These are phyloP conservation scores for Geotrichum australiense DNA, from an alignment of 1,139 yeast genomes.

Conservation along the genomic window DNA sequence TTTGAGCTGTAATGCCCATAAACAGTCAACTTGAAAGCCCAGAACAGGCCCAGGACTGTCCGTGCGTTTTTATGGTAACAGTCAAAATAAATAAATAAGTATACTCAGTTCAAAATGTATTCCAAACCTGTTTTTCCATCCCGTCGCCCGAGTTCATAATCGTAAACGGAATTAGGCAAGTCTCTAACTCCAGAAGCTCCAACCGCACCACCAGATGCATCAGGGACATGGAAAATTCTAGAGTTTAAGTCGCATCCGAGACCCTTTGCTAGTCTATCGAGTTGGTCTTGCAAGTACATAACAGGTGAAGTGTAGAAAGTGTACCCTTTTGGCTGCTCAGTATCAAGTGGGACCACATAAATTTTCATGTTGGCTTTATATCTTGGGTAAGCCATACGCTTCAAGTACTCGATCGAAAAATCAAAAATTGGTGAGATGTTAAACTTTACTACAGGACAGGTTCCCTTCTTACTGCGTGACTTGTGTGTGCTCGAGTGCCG, in stretches of 20 bases:
- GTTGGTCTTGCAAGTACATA: slow-evolving; percentile 16
- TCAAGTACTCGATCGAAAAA: slow-evolving; percentile 14
- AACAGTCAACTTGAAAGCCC: too few relatives aligned
- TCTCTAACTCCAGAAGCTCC: background rate
- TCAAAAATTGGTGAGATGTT: slow-evolving; percentile 15
- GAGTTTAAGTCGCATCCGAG: slow-evolving; percentile 7
- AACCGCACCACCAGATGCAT: background rate
- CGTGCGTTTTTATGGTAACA: too few relatives aligned
- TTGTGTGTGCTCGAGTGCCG: slow-evolving; percentile 18
- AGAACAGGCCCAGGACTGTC: too few relatives aligned
- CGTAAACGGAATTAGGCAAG: background rate
- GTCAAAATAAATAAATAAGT: too few relatives aligned
- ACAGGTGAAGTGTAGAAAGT: slow-evolving; percentile 15
- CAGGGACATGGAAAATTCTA: slow-evolving; percentile 9
- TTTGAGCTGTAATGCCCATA: too few relatives aligned
- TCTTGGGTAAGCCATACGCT: slow-evolving; percentile 18
- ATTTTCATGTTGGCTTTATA: slow-evolving; percentile 19
- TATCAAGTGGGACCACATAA: slow-evolving; percentile 6
- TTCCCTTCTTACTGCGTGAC: slow-evolving; percentile 13
- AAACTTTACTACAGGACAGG: slow-evolving; percentile 19
- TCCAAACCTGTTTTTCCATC: slow-evolving; percentile 5
- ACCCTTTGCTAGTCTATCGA: slow-evolving; percentile 4
- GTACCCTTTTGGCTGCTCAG: background rate
- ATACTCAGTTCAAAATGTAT: slow-evolving; percentile 3
- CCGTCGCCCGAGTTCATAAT: slow-evolving; percentile 4